Evolutionary conservation across 2,329 filamentous ascomycete genomes (phyloP).

Genomic region (Paracoccidioides lutzii): DNA sequence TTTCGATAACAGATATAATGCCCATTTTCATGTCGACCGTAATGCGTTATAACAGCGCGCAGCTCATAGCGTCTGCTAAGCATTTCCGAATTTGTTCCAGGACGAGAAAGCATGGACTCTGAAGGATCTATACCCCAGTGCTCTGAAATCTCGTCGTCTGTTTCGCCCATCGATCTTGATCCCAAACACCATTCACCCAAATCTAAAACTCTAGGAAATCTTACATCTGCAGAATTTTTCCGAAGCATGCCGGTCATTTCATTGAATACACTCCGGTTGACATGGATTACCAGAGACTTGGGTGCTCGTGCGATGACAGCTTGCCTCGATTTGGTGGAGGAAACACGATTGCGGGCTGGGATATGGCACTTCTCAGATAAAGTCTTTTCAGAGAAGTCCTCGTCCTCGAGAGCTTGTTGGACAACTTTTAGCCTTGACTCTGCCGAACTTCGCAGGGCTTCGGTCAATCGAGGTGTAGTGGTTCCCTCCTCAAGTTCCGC

Average conservation of each 20-base stretch:
- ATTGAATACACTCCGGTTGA: slow-evolving; percentile 87
- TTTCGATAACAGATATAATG: slow-evolving; percentile 89
- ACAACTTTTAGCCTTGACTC: slow-evolving; percentile 50
- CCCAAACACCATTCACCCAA: slow-evolving; percentile 77
- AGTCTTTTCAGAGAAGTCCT: slow-evolving; percentile 63
- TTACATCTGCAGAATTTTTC: slow-evolving; percentile 72
- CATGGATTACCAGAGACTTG: slow-evolving; percentile 66
- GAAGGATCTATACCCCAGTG: slow-evolving; percentile 58
- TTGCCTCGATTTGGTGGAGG: slow-evolving; percentile 78
- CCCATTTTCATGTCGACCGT: slow-evolving; percentile 82
- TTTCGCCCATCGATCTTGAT: slow-evolving; percentile 27
- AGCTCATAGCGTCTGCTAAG: slow-evolving; percentile 52
- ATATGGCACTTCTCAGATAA: slow-evolving; percentile 53
- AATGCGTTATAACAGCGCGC: slow-evolving; percentile 75
- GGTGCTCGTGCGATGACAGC: slow-evolving; percentile 74
- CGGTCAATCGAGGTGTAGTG: slow-evolving; percentile 18
- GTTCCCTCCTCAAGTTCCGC: slow-evolving; percentile 12
- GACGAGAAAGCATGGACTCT: slow-evolving; percentile 58
- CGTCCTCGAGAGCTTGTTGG: slow-evolving; percentile 58
- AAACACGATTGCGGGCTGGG: slow-evolving; percentile 53
- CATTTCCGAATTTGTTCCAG: slow-evolving; percentile 42
- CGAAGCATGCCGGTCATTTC: slow-evolving; percentile 63
- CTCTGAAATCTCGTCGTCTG: slow-evolving; percentile 38
- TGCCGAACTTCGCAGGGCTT: slow-evolving; percentile 31
- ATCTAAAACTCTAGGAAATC: slow-evolving; percentile 62